Conservation (phyloP, 1,139 yeast genomes). For the Suzukiozyma palmioleophila region DNA sequence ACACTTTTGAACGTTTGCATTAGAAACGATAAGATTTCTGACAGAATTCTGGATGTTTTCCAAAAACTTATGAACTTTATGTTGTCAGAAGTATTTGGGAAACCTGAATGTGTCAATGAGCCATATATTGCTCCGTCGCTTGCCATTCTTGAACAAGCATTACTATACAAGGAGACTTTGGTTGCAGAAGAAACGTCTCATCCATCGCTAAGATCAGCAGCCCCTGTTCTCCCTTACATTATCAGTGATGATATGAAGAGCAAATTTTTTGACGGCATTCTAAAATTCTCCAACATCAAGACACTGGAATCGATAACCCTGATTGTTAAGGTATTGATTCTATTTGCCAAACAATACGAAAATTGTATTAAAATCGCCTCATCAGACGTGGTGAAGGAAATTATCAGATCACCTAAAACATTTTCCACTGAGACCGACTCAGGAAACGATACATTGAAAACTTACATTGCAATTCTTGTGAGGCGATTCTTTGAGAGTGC, state of each 20-base stretch:
- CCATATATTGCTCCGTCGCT: slow-evolving; percentile 52
- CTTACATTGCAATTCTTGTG: slow-evolving; percentile 37
- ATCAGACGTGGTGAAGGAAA: slow-evolving; percentile 30
- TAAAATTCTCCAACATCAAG: slow-evolving; percentile 33
- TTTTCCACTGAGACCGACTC: background rate
- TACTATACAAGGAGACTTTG: slow-evolving; percentile 45
- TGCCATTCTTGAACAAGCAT: slow-evolving; percentile 43
- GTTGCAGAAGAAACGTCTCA: slow-evolving; percentile 15
- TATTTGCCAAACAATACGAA: slow-evolving; percentile 45
- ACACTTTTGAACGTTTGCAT: slow-evolving; percentile 40
- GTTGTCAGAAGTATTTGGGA: slow-evolving; percentile 7
- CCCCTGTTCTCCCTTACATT: slow-evolving; percentile 9
- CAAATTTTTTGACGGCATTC: slow-evolving; percentile 39
- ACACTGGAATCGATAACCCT: slow-evolving; percentile 47
- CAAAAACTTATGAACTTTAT: slow-evolving; percentile 37
- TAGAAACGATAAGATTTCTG: slow-evolving; percentile 9
- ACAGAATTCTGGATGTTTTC: slow-evolving; percentile 8
- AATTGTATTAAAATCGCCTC: slow-evolving; percentile 36
- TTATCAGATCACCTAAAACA: slow-evolving; percentile 11
- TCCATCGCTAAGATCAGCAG: slow-evolving; percentile 11
- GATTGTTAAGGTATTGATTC: slow-evolving; percentile 47
- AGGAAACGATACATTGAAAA: slow-evolving; percentile 11
- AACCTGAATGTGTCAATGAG: slow-evolving; percentile 24
- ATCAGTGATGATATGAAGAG: slow-evolving; percentile 27
- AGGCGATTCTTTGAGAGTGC: slow-evolving; percentile 70